A percentile compares a stretch with the other conserved stretches of the same genome.
phyloP scores from a whole-genome alignment of 148 eudicot genomes.

The Persicaria tinctoria region DNA sequence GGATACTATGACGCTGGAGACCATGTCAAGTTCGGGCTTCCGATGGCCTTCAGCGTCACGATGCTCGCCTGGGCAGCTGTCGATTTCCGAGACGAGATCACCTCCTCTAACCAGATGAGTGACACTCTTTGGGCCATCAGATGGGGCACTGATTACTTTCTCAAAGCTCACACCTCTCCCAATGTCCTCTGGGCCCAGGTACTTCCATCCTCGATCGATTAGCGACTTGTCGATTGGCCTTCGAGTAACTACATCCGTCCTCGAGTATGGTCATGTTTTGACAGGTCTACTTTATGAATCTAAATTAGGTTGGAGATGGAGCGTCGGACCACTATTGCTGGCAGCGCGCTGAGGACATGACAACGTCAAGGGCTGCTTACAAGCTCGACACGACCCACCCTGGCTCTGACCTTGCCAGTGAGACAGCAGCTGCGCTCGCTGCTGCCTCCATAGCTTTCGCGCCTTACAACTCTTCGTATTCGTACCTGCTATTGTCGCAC shows the following conservation, averaged over 20 bases:
- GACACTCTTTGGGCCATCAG: slow-evolving; percentile 52
- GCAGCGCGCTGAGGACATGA: slow-evolving; percentile 65
- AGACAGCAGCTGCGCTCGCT: slow-evolving; percentile 48
- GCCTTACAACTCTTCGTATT: slow-evolving; percentile 29
- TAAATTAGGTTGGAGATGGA: slow-evolving; percentile 70
- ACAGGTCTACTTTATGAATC: too few relatives aligned
- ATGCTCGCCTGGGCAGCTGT: slow-evolving; percentile 69
- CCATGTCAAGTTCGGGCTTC: slow-evolving; percentile 74
- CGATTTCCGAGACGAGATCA: slow-evolving; percentile 40
- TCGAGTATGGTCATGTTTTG: not conserved
- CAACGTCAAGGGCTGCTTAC: slow-evolving; percentile 35
- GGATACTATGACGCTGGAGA: slow-evolving; percentile 86
- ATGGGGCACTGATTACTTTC: slow-evolving; percentile 88
- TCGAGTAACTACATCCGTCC: not conserved
- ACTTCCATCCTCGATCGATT: not conserved
- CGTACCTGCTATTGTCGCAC: slow-evolving; percentile 29
- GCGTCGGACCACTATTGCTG: slow-evolving; percentile 47
- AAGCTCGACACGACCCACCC: slow-evolving; percentile 35
- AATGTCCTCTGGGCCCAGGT: slow-evolving; percentile 80
- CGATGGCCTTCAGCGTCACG: slow-evolving; percentile 74
- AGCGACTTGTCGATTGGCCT: not conserved
- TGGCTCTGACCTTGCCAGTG: slow-evolving; percentile 43
- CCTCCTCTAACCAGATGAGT: slow-evolving; percentile 33
- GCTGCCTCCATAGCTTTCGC: slow-evolving; percentile 39
- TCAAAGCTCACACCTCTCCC: slow-evolving; percentile 68